Evolutionary conservation across 2,329 filamentous ascomycete species (phyloP).

Genomic region (Rutstroemia sydowiana): DNA sequence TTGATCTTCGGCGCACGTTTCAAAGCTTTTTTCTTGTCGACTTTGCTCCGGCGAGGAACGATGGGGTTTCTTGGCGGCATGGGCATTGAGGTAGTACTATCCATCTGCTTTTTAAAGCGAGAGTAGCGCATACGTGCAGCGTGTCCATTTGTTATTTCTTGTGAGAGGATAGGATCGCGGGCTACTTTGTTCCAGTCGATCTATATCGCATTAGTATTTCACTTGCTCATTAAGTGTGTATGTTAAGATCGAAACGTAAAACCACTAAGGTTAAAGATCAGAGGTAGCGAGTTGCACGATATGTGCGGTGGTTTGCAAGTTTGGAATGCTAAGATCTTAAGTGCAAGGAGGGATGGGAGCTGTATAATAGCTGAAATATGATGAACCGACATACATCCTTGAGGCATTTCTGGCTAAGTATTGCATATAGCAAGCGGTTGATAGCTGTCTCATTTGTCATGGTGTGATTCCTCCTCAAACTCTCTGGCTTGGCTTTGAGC

Average conservation of each 20-base stretch:
- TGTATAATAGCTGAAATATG: neutral
- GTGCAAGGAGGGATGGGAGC: neutral
- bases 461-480: constrained; percentile 31
- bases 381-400: constrained; percentile 35
- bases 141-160: constrained; percentile 48
- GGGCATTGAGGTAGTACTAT: constrained; percentile 31
- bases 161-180: constrained; percentile 28
- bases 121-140: constrained; percentile 50
- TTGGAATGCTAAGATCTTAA: too few species aligned
- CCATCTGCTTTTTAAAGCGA: constrained; percentile 46
- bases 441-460: constrained; percentile 42
- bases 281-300: neutral
- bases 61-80: constrained; percentile 12
- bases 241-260: neutral
- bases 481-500: constrained; percentile 20
- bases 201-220: constrained; percentile 27
- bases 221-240: neutral
- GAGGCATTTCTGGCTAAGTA: constrained; percentile 47
- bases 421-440: constrained; percentile 45
- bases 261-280: neutral
- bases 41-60: constrained; percentile 15
- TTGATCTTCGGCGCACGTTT: constrained; percentile 4
- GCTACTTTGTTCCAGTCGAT: constrained; percentile 48
- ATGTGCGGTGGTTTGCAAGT: too few species aligned
- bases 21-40: constrained; percentile 16